phyloP scores from a whole-genome alignment of 192 early-diverging fungal species.

The Linnemannia exigua region DNA sequence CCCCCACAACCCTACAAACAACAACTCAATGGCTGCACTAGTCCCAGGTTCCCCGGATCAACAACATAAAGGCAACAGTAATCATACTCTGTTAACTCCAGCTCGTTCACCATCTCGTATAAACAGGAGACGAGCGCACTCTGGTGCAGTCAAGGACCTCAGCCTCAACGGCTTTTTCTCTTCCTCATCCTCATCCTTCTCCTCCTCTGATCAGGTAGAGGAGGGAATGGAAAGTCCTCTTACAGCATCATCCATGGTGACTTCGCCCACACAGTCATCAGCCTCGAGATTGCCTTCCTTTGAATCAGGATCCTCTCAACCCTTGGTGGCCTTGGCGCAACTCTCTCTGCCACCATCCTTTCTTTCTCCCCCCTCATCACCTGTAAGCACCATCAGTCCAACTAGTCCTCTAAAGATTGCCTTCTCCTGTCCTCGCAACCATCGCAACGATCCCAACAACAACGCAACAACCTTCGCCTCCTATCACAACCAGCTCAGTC shows the following conservation, averaged over 20 bases:
- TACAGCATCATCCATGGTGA: conserved; percentile 1
- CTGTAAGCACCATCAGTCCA: conserved; percentile 2
- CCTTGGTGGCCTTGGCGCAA: neutral
- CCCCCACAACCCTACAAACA: neutral
- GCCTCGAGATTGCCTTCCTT: neutral
- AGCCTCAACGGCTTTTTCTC: conserved; percentile 7
- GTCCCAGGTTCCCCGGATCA: neutral
- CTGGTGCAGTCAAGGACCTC: neutral
- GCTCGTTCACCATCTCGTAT: neutral
- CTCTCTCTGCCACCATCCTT: neutral
- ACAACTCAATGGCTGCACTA: neutral
- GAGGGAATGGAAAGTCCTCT: conserved; percentile 13
- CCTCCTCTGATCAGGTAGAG: conserved; percentile 2
- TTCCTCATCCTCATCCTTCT: conserved; percentile 5
- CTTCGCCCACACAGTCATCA: conserved; percentile 10
- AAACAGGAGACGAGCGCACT: conserved; percentile 1
- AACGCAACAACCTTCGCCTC: conserved; percentile 21
- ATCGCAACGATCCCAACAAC: conserved; percentile 5
- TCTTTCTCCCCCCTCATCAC: neutral
- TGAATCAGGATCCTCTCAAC: neutral
- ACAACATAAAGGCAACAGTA: neutral
- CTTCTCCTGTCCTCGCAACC: conserved; percentile 20
- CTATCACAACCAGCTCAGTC: conserved; percentile 20
- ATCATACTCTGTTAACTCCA: neutral
- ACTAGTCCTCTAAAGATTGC: conserved; percentile 22